These are phyloP conservation scores for Spizellomyces sp. DNA, from an alignment of 192 early-diverging fungal species.

Conservation along the genomic window DNA sequence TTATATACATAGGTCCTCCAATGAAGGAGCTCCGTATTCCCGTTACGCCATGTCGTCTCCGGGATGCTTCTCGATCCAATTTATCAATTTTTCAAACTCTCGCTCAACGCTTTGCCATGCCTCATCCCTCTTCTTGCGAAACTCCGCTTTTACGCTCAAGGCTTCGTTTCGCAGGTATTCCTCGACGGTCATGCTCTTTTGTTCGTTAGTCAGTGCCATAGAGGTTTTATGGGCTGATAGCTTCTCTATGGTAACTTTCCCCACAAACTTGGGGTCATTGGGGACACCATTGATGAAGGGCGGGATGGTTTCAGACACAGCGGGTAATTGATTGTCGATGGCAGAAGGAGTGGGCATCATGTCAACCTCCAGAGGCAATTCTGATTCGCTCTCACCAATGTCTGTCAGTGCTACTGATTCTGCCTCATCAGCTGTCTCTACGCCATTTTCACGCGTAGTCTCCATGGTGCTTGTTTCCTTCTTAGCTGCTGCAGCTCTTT, in stretches of 20 bases:
- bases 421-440: not conserved
- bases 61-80: constrained; percentile 10
- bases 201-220: not conserved
- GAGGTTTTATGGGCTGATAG: not conserved
- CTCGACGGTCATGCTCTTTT: constrained; percentile 13
- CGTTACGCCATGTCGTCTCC: not conserved
- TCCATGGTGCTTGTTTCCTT: not conserved
- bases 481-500: not conserved
- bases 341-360: not conserved
- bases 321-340: not conserved
- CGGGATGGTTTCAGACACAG: not conserved
- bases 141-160: not conserved
- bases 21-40: no score
- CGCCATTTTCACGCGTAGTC: no score
- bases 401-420: not conserved
- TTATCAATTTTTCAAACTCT: constrained; percentile 13
- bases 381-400: not conserved
- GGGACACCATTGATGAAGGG: not conserved
- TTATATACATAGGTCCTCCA: no score
- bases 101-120: constrained; percentile 6
- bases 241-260: not conserved
- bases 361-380: not conserved
- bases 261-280: not conserved
- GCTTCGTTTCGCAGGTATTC: constrained; percentile 13
- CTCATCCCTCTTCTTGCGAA: not conserved